phyloP scores from a whole-genome alignment of 2,329 filamentous ascomycete species.

The Lojkania enalia region DNA sequence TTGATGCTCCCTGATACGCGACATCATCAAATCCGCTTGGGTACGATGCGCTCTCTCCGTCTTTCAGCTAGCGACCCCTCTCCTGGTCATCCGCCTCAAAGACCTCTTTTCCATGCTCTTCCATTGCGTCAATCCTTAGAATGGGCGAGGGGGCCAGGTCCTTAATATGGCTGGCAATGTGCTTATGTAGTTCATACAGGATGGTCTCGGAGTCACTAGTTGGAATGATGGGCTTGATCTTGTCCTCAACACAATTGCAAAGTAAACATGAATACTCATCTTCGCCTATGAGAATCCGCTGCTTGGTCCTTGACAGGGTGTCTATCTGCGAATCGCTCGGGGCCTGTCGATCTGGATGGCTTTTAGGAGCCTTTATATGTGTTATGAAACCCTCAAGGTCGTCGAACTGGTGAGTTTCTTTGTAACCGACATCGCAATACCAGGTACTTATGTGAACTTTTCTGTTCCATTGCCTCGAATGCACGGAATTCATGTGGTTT shows the following conservation, averaged over 20 bases:
- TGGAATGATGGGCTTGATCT: neutral
- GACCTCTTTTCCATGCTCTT: neutral
- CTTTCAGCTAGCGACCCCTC: neutral
- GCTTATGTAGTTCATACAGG: neutral
- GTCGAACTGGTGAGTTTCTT: neutral
- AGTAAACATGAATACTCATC: neutral
- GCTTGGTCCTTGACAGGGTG: neutral
- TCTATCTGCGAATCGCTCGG: neutral
- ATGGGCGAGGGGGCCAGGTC: neutral
- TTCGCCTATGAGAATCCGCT: neutral
- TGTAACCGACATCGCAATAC: slow-evolving; percentile 2
- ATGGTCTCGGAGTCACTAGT: neutral
- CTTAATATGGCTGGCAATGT: neutral
- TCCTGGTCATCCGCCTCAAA: neutral
- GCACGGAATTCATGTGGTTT: neutral
- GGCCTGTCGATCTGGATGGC: neutral
- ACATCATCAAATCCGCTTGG: neutral
- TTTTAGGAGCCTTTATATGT: neutral
- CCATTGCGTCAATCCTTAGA: neutral
- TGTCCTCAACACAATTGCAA: neutral
- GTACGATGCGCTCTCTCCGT: neutral
- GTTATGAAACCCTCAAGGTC: neutral
- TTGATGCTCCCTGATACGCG: too few relatives aligned
- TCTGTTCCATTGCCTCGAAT: neutral
- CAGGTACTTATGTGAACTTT: slow-evolving; percentile 4